Percentiles rank a stretch among this genome's conserved stretches.
phyloP scores from a whole-genome alignment of 257 asterid species.

The Jaltomata sinuosa region DNA sequence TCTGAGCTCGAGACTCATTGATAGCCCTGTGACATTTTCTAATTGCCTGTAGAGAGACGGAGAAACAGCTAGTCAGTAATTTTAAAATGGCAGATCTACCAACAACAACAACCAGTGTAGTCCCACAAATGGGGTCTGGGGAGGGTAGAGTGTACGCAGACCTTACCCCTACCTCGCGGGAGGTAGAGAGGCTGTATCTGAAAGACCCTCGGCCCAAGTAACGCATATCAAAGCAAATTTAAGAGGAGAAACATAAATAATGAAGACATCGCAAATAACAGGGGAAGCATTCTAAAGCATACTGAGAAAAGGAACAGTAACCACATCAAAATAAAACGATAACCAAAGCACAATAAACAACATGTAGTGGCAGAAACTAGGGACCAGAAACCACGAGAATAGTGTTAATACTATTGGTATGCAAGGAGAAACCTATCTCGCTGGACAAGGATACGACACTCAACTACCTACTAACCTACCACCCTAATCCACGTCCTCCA shows the following conservation, averaged over 20 bases:
- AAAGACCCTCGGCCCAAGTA: not conserved
- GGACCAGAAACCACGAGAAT: not conserved
- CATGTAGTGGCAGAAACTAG: not conserved
- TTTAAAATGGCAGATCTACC: not conserved
- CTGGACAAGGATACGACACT: not conserved
- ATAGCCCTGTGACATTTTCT: conserved; percentile 91
- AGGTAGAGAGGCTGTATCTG: not conserved
- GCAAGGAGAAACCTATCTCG: not conserved
- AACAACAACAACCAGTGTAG: not conserved
- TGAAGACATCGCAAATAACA: not conserved
- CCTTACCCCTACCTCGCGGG: not conserved
- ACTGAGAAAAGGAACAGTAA: not conserved
- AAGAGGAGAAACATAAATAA: not conserved
- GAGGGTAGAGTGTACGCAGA: not conserved
- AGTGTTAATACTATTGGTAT: not conserved
- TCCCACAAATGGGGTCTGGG: not conserved
- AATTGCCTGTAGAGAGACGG: conserved; percentile 51
- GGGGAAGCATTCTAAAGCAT: not conserved
- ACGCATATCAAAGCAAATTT: not conserved
- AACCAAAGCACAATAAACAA: not conserved
- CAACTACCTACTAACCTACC: not conserved
- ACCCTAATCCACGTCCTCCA: not conserved
- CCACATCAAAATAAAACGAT: not conserved
- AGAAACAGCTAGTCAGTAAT: conserved; percentile 7
- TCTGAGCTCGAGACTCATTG: conserved; percentile 90